Evolutionary conservation across 208 protist species (phyloP), one percentile per base, ranked within the genome.

Genomic region (Trypanosoma theileri): DNA sequence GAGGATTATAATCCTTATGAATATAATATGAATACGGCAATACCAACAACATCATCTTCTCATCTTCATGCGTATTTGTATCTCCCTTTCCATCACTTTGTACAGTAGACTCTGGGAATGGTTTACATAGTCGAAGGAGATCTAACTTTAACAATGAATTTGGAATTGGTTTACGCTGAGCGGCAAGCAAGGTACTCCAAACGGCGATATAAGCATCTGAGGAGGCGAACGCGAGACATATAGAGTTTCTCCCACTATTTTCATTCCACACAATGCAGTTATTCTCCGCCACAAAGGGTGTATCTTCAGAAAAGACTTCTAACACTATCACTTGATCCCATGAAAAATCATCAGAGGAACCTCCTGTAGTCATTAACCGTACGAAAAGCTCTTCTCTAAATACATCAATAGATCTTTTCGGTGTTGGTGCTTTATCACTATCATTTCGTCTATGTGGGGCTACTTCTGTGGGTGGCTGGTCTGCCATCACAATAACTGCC

Each of bases 211-310:
- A 93, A n/a, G 79, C 82, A 60, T 87, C 80, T 69, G 89, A 81
- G 0, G 80, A 84, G n/a, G 78, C 73, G 59, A 86, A 93, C 87
- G 91, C 91, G 61, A 93, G 82, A 57, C 87, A 93, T 8, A 93
- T 57, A 14, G 84, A 91, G 48, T 87, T 79, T 66, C 86, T 77
- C 62, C 89, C 77, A 12, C 89, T 84, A 22, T 91, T 80, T 57
- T 84, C 90, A 67, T 93, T 93, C 85, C 87, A 93, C n/a, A 93
- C 87, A 63, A 93, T 93, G 52, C 84, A 93, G 66, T 84, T 87
- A 71, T 93, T 93, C 70, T 93, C 84, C 16, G 84, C 87, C 19
- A 93, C 84, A 79, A 93, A 91, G 0, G 85, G 82, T 16, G 87
- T 93, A 52, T 93, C 87, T 57, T 55, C 81, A 64, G 71, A 85